Evolutionary conservation across 192 early-diverging fungal genomes (phyloP), one percentile per base, ranked within the genome.

Genomic region (Backusella tuberculispora): DNA sequence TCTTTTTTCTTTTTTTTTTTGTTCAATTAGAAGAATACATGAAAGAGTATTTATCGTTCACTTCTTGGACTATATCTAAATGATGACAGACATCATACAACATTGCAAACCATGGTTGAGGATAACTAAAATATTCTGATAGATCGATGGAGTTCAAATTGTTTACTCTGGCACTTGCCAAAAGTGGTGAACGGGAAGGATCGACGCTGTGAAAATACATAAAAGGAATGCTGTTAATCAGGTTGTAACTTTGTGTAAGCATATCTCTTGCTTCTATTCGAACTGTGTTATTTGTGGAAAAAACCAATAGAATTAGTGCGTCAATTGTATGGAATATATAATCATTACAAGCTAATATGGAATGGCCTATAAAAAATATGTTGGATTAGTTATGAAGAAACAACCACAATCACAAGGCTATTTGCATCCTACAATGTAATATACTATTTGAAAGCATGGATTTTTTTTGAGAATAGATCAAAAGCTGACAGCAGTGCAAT

Each of bases 241-340:
- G 21, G 21, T 19, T 53, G 19, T 53, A 19, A 15, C 50, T 53
- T 53, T 53, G 50, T 0, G 19, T 2, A 21, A 53, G 50, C 50
- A 53, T 53, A 4, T 53, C 50, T 53, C 21, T 53, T 21, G 50
- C 50, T 24, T n/a, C 50, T 53, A 10, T 24, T 53, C 50, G 50
- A 53, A 53, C 9, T 19, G 50, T 8, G 4, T 6, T 8, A 53
- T 53, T 53, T 53, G 50, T 10, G 15, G 50, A 53, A 53, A 53
- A 53, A 0, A 53, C 9, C 50, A 53, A 21, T 14, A 53, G 7
- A 4, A 53, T 53, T 0, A 53, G 19, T 0, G 50, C 50, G 21
- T 53, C 50, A 53, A 53, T n/a, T 10, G 50, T 53, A 53, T 53
- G 50, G 9, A 53, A 53, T 53, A 53, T 10, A 24, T 53, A 53